phyloP scores from a whole-genome alignment of 169 alveolate species.

The Eimeria nieschulzi region DNA sequence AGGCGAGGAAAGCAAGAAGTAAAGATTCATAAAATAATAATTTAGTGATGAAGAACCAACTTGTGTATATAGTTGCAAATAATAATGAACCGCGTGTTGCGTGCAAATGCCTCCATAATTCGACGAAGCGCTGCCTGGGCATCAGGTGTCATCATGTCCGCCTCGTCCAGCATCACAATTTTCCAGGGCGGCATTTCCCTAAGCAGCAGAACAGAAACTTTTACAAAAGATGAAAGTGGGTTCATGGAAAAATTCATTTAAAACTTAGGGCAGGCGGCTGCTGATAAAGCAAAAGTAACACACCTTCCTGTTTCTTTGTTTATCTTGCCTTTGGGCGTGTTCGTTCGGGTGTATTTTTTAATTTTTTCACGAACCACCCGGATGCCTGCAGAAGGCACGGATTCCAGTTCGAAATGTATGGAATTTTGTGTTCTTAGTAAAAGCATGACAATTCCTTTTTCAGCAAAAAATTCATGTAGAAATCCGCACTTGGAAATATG shows the following conservation, averaged over 20 bases:
- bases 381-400: constrained; percentile 87
- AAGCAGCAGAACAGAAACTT: neutral
- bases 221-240: neutral
- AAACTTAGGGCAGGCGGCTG: neutral
- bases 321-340: constrained; percentile 88
- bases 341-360: constrained; percentile 96
- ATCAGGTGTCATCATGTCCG: constrained; percentile 99
- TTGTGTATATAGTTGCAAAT: constrained; percentile 96
- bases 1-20: neutral
- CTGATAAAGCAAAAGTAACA: neutral
- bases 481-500: neutral
- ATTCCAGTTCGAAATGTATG: too few relatives aligned
- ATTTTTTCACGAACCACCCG: constrained; percentile 97
- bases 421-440: neutral
- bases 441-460: neutral
- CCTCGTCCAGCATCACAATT: constrained; percentile 98
- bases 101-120: constrained; percentile 95
- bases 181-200: constrained; percentile 93
- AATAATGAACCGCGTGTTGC: constrained; percentile 96
- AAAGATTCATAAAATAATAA: neutral
- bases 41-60: constrained; percentile 10
- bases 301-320: constrained; percentile 87
- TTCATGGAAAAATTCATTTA: neutral
- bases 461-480: neutral
- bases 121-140: constrained; percentile 99